A percentile compares a stretch with the other conserved stretches of the same genome.
Evolutionary conservation across 2,329 filamentous ascomycete genomes (phyloP).

Genomic region (Shiraia bambusicola): DNA sequence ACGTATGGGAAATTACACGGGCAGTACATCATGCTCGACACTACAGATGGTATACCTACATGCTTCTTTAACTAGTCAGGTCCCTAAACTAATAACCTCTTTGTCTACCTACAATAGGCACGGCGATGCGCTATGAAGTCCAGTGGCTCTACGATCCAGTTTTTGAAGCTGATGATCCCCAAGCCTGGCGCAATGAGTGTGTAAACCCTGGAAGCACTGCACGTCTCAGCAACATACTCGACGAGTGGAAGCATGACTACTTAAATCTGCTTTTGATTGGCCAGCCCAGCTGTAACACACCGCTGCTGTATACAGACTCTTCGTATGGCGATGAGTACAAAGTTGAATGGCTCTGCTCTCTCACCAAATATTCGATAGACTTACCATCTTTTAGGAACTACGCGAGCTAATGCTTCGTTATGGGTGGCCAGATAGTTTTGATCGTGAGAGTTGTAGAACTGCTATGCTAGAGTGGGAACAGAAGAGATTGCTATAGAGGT

Average conservation of each 20-base stretch:
- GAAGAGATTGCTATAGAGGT: too few species aligned
- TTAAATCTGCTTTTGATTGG: background rate
- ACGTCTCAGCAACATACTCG: conserved; percentile 1
- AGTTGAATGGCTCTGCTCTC: too few species aligned
- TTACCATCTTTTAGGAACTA: background rate
- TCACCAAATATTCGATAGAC: too few species aligned
- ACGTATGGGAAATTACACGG: conserved; percentile 1
- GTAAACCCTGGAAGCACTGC: conserved; percentile 1
- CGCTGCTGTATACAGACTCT: background rate
- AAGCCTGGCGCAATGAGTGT: conserved; percentile 2
- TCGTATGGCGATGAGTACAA: conserved; percentile 1
- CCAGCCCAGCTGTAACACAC: background rate
- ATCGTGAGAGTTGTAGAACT: background rate
- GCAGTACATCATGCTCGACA: background rate
- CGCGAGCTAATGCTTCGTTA: background rate
- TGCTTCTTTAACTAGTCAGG: background rate
- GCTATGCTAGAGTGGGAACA: background rate
- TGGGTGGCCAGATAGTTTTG: background rate
- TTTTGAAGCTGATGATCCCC: background rate
- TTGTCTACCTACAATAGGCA: background rate
- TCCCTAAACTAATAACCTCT: background rate
- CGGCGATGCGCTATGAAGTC: background rate
- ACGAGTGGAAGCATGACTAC: conserved; percentile 1
- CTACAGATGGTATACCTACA: background rate
- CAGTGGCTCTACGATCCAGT: conserved; percentile 1